Evolutionary conservation across 768 basidiomycete species (phyloP), one percentile per base, ranked within the genome.

Genomic region (Suillus hirtellus): DNA sequence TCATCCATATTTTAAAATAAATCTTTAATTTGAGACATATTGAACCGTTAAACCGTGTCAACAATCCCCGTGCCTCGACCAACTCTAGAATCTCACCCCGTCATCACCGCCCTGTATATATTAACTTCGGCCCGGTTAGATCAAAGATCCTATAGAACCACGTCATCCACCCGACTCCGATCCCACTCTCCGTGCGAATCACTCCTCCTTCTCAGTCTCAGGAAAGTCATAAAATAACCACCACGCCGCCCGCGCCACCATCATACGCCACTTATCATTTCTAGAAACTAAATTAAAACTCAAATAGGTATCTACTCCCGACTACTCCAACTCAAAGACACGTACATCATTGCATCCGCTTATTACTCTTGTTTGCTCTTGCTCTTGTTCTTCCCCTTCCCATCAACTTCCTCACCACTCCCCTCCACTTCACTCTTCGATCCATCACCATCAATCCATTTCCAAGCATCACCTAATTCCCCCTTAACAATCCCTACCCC

Each of bases 401-500:
- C 43, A 1, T 65, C 62, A 21, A n/a, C 59, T 35, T 38, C 49
- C 64, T 61, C 52, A 50, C 38, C 64, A 27, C 58, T 72, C 47
- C 65, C 64, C 1, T 12, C 64, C 0, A 67, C 60, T 58, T 27
- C 59, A 12, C 9, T n/a, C n/a, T n/a, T 46, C 44, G 14, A 6
- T 4, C 2, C 21, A 27, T 10, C 76, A 17, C 79, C 81, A 74
- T 94, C 92, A 59, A 77, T 81, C 90, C 90, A 95, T 17, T 66
- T 74, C 89, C 90, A 94, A 24, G 87, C 84, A 31, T 85, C 81
- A 14, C 66, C 68, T n/a, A 93, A 66, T 75, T 96, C 95, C 60
- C 93, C 90, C 64, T 86, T 82, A 44, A 79, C 80, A 67, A 24
- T 49, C 43, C 86, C 89, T 52, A 87, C 86, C 12, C 81, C 65